Base-by-base conservation (phyloP, 1,139 yeast genomes). In the Protomyces inouyei region DNA sequence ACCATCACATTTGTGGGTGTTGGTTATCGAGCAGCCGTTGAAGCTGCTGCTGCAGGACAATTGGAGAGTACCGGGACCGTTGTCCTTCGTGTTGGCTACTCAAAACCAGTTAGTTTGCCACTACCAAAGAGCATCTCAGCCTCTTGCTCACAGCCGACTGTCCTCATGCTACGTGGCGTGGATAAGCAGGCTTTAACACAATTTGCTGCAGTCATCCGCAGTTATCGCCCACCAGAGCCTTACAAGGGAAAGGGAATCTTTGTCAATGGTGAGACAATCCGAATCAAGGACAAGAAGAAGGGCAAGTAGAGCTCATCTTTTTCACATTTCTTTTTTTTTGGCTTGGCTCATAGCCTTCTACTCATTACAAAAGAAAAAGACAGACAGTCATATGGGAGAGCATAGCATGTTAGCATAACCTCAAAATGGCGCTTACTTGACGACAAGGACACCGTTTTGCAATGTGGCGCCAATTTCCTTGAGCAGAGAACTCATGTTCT, bases 161-260 rank as follows among this genome's bases (percentile, higher is more conserved):
- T 96, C 70, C 77, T 95, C 65, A 80, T 93, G 67, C 79, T 95
- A 51, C 96, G 90, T 75, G 98, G 98, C 38, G 78, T 85, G 57
- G 87, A 93, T 76, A 88, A 89, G 76, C 97, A 92, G 75, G 86
- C 86, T 73, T 93, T 95, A 52, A 87, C 85, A 72, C 81, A 87
- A 67, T 88, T 90, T 76, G 98, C 98, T 21, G 96, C 97, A 23
- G 83, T 85, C 66, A 82, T 95, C 70, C 85, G 98, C 75, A 85
- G 84, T 71, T 84, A 84, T 79, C 88, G 90, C 76, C 95, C 95
- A 68, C 99, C 99, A 51, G 99, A 95, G 77, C 97, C 98, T 51
- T 95, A 95, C 76, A 95, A 95, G 78, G 98, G 98, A 74, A 95
- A 95, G 70, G 99, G 99, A 73, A 88, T 95, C 64, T 95, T 87